phyloP scores from a whole-genome alignment of 257 asterid species.

The Ballota nigra region DNA sequence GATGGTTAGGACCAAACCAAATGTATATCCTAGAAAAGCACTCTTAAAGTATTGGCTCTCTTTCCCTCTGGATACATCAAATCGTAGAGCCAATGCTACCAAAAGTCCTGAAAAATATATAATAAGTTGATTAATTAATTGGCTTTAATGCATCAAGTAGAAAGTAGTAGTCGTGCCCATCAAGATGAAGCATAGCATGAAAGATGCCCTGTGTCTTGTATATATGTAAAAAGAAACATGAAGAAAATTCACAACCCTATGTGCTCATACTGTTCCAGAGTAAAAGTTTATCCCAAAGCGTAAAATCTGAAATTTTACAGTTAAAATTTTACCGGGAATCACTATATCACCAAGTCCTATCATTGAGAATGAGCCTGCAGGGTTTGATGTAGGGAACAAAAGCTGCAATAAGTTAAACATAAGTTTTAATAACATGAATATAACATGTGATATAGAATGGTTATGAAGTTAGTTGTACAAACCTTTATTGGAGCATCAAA shows the following conservation, averaged over 20 bases:
- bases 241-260: neutral
- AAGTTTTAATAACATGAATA: neutral
- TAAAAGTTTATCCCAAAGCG: neutral
- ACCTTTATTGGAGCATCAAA: constrained; percentile 99
- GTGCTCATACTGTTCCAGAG: neutral
- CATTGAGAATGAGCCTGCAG: constrained; percentile 94
- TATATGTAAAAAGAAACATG: neutral
- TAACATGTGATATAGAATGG: neutral
- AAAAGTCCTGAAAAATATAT: constrained; percentile 84
- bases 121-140: neutral
- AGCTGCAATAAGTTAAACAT: constrained; percentile 53
- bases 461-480: constrained; percentile 5
- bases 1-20: constrained; percentile 73
- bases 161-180: neutral
- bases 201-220: neutral
- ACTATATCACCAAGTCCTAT: constrained; percentile 98
- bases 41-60: constrained; percentile 77
- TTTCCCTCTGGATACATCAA: constrained; percentile 91
- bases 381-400: constrained; percentile 82
- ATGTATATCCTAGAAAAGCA: constrained; percentile 78
- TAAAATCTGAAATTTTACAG: neutral
- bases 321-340: constrained; percentile 70
- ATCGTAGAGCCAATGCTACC: constrained; percentile 92
- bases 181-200: neutral
- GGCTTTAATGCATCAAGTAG: neutral